These are phyloP conservation scores for Solanum tacnaense DNA, from an alignment of 257 asterid genomes.

Conservation along the genomic window DNA sequence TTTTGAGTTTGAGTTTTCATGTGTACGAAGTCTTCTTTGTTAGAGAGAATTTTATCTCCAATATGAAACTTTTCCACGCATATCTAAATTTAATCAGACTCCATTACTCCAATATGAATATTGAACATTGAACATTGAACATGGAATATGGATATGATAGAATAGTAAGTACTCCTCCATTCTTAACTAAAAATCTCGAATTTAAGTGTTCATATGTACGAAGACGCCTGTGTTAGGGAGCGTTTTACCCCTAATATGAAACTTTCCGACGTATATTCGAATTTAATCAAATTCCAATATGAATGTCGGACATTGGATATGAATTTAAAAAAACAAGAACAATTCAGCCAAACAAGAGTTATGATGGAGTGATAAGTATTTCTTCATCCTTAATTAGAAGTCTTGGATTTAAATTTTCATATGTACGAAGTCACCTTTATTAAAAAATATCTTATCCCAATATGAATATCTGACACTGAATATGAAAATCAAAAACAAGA, in stretches of 20 bases:
- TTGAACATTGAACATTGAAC: too few relatives aligned
- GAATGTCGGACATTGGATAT: too few relatives aligned
- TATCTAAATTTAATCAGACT: not conserved
- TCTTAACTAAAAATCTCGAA: too few relatives aligned
- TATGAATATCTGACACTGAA: accelerated
- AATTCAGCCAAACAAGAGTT: not conserved
- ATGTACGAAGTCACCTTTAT: accelerated
- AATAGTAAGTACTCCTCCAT: too few relatives aligned
- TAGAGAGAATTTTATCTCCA: too few relatives aligned
- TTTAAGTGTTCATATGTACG: not conserved
- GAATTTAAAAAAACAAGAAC: too few relatives aligned
- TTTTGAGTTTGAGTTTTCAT: not conserved
- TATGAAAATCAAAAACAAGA: not conserved
- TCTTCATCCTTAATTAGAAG: accelerated
- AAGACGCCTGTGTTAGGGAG: accelerated
- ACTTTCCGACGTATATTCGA: accelerated
- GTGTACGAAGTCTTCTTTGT: too few relatives aligned
- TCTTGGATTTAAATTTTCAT: not conserved
- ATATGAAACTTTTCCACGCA: too few relatives aligned
- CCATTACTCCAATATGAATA: not conserved
- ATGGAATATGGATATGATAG: accelerated
- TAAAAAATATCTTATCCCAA: accelerated
- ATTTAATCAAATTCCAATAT: too few relatives aligned
- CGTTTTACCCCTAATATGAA: too few relatives aligned
- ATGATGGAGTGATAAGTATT: not conserved